Base-by-base conservation (phyloP, 805 yeast genomes). In the Naumovozyma castellii region DNA sequence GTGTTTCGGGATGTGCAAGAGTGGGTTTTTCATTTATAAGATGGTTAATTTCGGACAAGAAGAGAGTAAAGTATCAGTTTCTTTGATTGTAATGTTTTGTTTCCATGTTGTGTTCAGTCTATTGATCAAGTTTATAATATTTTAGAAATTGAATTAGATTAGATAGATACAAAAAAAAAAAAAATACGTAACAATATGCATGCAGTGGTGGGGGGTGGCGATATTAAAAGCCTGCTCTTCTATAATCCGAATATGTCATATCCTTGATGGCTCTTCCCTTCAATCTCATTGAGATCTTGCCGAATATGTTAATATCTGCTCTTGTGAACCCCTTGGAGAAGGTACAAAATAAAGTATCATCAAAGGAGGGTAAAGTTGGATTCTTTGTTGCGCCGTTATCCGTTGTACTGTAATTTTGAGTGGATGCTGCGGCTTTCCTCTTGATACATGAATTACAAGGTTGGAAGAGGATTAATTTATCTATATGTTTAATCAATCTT, bases 311-410 rank as follows among this genome's bases (percentile, higher is more conserved):
- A 13, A 55, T 54, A 36, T 55, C 60, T 6, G 53, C 47, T 37
- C 59, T 50, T n/a, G 59, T 53, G 25, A 54, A 53, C 12, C 85
- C 86, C 54, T 77, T 78, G 31, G 80, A 72, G 50, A 79, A 80
- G 29, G 64, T 56, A 51, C 86, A 80, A 22, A 34, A 20, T 16
- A 32, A 32, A 32, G 18, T 34, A 17, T 12, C 13, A 13, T n/a
- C 14, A 8, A n/a, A 5, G 5, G 32, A 29, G 13, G 28, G 28
- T 22, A 12, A 22, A 22, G 28, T 22, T 22, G 28, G 12, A n/a
- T n/a, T n/a, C n/a, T n/a, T n/a, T n/a, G n/a, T n/a, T n/a, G n/a
- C n/a, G n/a, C n/a, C n/a, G n/a, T n/a, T n/a, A n/a, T n/a, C n/a
- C n/a, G n/a, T n/a, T n/a, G n/a, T n/a, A n/a, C n/a, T n/a, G n/a